These are phyloP conservation scores for Aspergillus novofumigatus DNA, from an alignment of 2,329 filamentous ascomycete species.

Conservation along the genomic window DNA sequence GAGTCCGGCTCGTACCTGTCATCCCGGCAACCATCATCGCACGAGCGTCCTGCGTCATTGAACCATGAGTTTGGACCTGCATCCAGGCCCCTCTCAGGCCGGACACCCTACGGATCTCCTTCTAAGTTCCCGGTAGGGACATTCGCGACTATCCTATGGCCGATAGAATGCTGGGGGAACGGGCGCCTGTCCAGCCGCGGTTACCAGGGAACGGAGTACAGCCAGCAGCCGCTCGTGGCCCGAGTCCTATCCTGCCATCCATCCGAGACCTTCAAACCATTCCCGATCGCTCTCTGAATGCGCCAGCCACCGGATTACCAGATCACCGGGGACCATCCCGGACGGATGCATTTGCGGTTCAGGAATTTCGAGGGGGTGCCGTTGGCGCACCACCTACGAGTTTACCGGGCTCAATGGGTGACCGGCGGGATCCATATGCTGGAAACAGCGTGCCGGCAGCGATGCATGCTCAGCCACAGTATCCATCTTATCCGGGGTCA, in stretches of 20 bases:
- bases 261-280: constrained; percentile 35
- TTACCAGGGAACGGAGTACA: constrained; percentile 9
- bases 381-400: constrained; percentile 7
- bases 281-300: constrained; percentile 23
- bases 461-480: constrained; percentile 26
- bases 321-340: constrained; percentile 23
- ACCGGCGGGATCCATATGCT: constrained; percentile 23
- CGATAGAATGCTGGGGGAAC: constrained; percentile 18
- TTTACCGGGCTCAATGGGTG: constrained; percentile 18
- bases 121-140: constrained; percentile 20
- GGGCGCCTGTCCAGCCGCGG: constrained; percentile 16
- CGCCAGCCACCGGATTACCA: constrained; percentile 21
- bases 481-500: constrained; percentile 23
- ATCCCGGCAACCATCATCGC: constrained; percentile 24
- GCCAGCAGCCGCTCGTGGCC: constrained; percentile 23
- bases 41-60: constrained; percentile 27
- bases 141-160: constrained; percentile 24
- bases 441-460: constrained; percentile 13
- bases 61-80: constrained; percentile 27
- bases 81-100: constrained; percentile 26
- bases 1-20: constrained; percentile 35
- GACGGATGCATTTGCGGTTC: constrained; percentile 22
- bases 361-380: constrained; percentile 22
- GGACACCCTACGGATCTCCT: constrained; percentile 14
- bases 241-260: constrained; percentile 35